Percentiles rank a stretch among this genome's conserved stretches.
These are phyloP conservation scores for Cymbopogon citratus DNA, from an alignment of 176 grass and related monocot species.

Conservation along the genomic window DNA sequence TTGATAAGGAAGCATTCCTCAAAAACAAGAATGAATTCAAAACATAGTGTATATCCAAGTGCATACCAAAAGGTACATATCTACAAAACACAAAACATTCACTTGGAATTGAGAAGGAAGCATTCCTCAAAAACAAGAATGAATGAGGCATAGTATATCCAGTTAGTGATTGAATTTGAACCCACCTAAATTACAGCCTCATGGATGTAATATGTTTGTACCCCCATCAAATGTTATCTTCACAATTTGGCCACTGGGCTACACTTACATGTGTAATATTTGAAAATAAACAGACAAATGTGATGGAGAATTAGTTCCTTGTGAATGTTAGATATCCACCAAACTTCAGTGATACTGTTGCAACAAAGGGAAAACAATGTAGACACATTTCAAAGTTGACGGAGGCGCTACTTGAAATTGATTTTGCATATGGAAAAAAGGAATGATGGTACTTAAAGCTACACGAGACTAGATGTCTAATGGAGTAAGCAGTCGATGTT, in stretches of 20 bases:
- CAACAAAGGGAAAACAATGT: not conserved
- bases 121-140: not conserved
- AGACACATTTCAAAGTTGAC: slow-evolving; percentile 1
- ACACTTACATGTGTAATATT: not conserved
- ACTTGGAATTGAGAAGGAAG: not conserved
- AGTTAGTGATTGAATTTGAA: not conserved
- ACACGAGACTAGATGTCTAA: not conserved
- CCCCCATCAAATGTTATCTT: not conserved
- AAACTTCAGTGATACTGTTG: not conserved
- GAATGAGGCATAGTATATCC: not conserved
- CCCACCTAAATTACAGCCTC: not conserved
- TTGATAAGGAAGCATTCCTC: not conserved
- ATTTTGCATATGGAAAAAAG: not conserved
- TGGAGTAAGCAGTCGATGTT: not conserved
- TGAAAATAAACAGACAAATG: not conserved
- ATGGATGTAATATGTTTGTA: not conserved
- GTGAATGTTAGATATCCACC: slow-evolving; percentile 7
- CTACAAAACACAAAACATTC: not conserved
- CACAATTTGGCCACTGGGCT: not conserved
- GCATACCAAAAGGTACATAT: not conserved
- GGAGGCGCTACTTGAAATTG: not conserved
- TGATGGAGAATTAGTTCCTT: not conserved
- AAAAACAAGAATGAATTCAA: no score
- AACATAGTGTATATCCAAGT: no score
- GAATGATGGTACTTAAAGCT: not conserved